Evolutionary conservation across 2,329 filamentous ascomycete genomes (phyloP).

Genomic region (Onygenales sp.): DNA sequence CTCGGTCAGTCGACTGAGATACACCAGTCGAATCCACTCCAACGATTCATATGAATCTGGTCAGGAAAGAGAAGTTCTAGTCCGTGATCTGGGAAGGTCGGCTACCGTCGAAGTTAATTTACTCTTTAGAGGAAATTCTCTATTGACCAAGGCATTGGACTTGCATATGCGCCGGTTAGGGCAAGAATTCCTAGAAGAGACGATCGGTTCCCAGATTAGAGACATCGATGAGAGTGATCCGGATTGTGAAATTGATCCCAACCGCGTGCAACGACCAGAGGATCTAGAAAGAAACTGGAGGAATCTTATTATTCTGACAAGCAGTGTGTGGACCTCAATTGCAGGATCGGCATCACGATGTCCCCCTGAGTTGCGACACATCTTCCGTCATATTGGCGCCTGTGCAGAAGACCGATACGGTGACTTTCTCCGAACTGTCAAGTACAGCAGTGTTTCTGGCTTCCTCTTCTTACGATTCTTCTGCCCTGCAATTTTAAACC

Average conservation of each 20-base stretch:
- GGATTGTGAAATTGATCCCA: slow-evolving; percentile 92
- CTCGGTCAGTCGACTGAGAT: slow-evolving; percentile 53
- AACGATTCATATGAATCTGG: slow-evolving; percentile 48
- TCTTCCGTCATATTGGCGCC: slow-evolving; percentile 83
- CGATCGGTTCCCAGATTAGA: slow-evolving; percentile 71
- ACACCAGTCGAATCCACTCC: slow-evolving; percentile 55
- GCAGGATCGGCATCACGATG: slow-evolving; percentile 62
- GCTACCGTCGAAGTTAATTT: slow-evolving; percentile 77
- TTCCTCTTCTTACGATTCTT: slow-evolving; percentile 94
- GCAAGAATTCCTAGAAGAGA: slow-evolving; percentile 83
- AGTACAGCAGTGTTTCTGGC: slow-evolving; percentile 89
- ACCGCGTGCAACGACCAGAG: slow-evolving; percentile 55
- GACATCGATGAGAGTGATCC: slow-evolving; percentile 87
- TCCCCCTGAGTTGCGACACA: slow-evolving; percentile 70
- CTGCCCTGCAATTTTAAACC: slow-evolving; percentile 90
- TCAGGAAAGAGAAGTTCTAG: slow-evolving; percentile 50
- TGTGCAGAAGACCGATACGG: slow-evolving; percentile 93
- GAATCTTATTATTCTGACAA: slow-evolving; percentile 64
- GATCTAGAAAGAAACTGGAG: slow-evolving; percentile 79
- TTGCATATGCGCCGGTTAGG: slow-evolving; percentile 92
- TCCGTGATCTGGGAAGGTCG: slow-evolving; percentile 55
- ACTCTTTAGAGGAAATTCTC: slow-evolving; percentile 86
- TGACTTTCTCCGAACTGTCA: slow-evolving; percentile 78
- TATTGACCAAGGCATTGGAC: slow-evolving; percentile 87
- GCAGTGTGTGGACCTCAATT: slow-evolving; percentile 78